A percentile compares a stretch with the other conserved stretches of the same genome.
Evolutionary conservation across 495 filamentous ascomycete species (phyloP).

Genomic region (Penicillium longicatenatum): DNA sequence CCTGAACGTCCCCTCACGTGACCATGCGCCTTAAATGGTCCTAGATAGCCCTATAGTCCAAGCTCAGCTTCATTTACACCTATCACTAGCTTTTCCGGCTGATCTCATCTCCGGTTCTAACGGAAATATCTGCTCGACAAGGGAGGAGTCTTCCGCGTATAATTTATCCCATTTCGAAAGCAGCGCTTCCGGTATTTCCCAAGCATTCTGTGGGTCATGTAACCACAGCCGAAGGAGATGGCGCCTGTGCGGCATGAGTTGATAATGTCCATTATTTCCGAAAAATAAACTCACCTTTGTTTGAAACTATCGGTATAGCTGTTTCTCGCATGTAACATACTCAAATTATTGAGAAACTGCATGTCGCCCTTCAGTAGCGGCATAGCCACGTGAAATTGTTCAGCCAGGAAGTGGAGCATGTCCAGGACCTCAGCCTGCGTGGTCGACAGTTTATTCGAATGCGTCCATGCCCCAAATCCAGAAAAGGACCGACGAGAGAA

Average conservation of each 20-base stretch:
- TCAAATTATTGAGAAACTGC: slow-evolving; percentile 71
- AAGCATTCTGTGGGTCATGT: background rate
- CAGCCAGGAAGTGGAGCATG: slow-evolving; percentile 59
- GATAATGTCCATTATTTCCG: too few species aligned
- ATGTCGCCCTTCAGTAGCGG: slow-evolving; percentile 66
- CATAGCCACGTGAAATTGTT: slow-evolving; percentile 48
- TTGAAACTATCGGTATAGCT: background rate
- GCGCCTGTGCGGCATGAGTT: background rate
- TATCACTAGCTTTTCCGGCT: too few species aligned
- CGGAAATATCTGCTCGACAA: background rate
- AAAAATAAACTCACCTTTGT: background rate
- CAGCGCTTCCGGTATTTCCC: background rate
- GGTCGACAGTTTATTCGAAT: slow-evolving; percentile 52
- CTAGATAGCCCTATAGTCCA: too few species aligned
- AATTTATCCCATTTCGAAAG: background rate
- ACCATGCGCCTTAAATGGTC: too few species aligned
- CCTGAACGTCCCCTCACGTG: too few species aligned
- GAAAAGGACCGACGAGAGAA: slow-evolving; percentile 58
- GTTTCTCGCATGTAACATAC: slow-evolving; percentile 55
- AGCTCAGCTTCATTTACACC: too few species aligned
- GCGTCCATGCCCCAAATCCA: slow-evolving; percentile 51
- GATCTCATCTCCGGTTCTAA: background rate
- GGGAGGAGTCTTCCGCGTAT: background rate
- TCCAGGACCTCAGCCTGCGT: slow-evolving; percentile 67
- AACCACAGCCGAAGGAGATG: background rate